These are phyloP conservation scores for Diospyros lotus DNA, from an alignment of 148 eudicot species.

Conservation along the genomic window DNA sequence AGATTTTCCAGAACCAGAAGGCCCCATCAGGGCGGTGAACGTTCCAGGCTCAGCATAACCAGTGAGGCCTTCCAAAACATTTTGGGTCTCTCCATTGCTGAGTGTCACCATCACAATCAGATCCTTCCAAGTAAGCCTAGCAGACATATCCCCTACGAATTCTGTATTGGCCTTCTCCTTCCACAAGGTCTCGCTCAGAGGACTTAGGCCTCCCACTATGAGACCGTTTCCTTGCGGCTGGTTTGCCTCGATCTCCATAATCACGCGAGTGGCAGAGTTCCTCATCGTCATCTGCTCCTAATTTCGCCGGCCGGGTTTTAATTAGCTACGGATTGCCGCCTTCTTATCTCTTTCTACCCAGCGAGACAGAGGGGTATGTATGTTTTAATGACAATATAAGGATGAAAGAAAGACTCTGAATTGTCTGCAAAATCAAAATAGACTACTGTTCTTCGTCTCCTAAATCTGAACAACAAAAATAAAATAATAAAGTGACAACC, in stretches of 20 bases:
- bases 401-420: no score
- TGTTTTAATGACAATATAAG: no score
- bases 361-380: no score
- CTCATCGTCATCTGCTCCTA: slow-evolving; percentile 7
- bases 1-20: slow-evolving; percentile 94
- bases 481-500: not conserved
- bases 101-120: slow-evolving; percentile 75
- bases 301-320: not conserved
- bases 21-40: slow-evolving; percentile 93
- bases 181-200: slow-evolving; percentile 86
- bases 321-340: no score
- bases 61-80: slow-evolving; percentile 62
- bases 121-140: slow-evolving; percentile 85
- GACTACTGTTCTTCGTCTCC: not conserved
- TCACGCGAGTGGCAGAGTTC: slow-evolving; percentile 4
- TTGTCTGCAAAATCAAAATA: no score
- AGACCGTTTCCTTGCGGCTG: slow-evolving; percentile 24
- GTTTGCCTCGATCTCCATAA: slow-evolving; percentile 49
- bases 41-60: slow-evolving; percentile 92
- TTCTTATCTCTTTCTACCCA: no score
- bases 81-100: slow-evolving; percentile 74
- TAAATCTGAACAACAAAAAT: not conserved
- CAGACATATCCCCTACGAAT: slow-evolving; percentile 70
- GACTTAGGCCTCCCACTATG: slow-evolving; percentile 52
- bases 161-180: slow-evolving; percentile 42